Percentiles rank a stretch among this genome's conserved stretches.
phyloP scores from a whole-genome alignment of 345 rosid genomes.

The Citrus mangshanensis region DNA sequence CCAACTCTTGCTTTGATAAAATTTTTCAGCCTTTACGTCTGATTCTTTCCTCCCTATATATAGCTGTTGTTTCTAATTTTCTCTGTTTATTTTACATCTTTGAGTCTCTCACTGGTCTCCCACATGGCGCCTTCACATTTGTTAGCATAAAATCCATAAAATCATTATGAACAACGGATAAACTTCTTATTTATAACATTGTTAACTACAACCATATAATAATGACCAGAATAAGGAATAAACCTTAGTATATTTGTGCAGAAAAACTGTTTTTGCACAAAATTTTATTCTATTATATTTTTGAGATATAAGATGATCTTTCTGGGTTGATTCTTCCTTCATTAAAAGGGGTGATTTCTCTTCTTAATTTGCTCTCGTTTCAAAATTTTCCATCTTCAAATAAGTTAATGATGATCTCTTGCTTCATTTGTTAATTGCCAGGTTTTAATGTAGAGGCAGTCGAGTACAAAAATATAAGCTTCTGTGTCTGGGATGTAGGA shows the following conservation, averaged over 20 bases:
- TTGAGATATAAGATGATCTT: background rate
- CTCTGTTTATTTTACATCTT: background rate
- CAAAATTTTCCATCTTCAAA: background rate
- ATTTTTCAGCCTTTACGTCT: background rate
- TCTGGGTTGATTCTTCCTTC: background rate
- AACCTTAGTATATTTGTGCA: background rate
- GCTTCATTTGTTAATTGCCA: conserved; percentile 11
- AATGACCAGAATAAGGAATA: background rate
- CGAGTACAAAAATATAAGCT: conserved; percentile 49
- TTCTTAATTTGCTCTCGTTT: background rate
- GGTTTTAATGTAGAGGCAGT: conserved; percentile 73
- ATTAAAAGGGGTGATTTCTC: background rate
- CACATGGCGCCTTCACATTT: background rate
- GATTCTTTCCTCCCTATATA: background rate
- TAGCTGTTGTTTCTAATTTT: background rate
- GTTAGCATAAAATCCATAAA: background rate
- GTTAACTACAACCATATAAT: background rate
- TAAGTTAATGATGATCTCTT: background rate
- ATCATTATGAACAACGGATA: background rate
- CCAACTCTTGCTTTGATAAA: background rate
- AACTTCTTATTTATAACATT: background rate
- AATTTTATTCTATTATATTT: background rate
- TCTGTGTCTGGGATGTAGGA: conserved; percentile 73
- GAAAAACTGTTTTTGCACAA: background rate
- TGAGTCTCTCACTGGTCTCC: background rate